Conservation (phyloP, 257 asterid species). For the Primulina eburnea region DNA sequence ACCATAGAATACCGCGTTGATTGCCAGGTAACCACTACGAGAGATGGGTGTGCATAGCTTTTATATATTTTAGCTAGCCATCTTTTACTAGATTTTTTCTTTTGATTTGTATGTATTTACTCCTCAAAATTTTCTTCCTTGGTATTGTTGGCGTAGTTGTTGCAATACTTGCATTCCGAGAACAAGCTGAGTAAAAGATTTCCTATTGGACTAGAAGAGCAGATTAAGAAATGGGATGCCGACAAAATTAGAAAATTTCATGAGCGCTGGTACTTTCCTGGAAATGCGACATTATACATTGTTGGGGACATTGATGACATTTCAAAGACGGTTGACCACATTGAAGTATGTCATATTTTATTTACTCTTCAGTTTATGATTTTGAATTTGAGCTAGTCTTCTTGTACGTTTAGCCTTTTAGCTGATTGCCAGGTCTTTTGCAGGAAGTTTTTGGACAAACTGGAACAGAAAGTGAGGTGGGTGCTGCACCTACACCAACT, state of each 20-base stretch:
- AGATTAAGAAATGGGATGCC: conserved; percentile 98
- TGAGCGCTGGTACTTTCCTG: conserved; percentile 99
- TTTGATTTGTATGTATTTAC: not conserved
- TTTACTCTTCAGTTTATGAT: conserved; percentile 21
- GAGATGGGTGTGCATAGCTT: conserved; percentile 22
- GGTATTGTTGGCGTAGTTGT: conserved; percentile 53
- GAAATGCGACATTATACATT: conserved; percentile 92
- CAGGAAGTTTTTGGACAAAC: conserved; percentile 87
- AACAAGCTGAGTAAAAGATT: conserved; percentile 95
- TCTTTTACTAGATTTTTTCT: conserved; percentile 17
- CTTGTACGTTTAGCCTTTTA: conserved; percentile 12
- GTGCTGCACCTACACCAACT: conserved; percentile 56
- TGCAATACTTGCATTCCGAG: conserved; percentile 96
- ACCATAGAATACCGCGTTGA: conserved; percentile 99
- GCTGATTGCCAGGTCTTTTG: conserved; percentile 26
- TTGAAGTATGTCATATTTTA: conserved; percentile 59
- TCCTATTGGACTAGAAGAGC: conserved; percentile 97
- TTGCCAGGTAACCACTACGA: conserved; percentile 74
- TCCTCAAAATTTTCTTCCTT: conserved; percentile 20
- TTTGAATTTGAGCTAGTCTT: conserved; percentile 16
- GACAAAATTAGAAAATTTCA: conserved; percentile 95
- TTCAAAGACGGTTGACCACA: conserved; percentile 67
- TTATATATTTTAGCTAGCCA: conserved; percentile 7
- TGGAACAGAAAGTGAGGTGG: conserved; percentile 56
- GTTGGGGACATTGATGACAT: conserved; percentile 94